Conservation (phyloP, 345 rosid genomes). For the Pistacia atlantica region DNA sequence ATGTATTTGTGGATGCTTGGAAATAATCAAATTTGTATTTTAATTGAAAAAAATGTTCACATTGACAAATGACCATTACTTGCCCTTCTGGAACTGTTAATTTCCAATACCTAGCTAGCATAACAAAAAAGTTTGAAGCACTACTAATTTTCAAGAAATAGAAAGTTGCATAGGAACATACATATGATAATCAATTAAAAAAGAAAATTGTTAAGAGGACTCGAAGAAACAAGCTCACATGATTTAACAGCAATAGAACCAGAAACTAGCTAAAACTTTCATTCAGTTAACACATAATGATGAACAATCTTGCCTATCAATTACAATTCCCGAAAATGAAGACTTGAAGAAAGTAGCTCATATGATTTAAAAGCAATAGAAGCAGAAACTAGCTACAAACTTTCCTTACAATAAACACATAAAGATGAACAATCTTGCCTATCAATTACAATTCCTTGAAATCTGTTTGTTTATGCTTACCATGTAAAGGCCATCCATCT, state of each 20-base stretch:
- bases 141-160: not conserved
- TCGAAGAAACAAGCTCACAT: no score
- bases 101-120: not conserved
- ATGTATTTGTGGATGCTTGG: not conserved
- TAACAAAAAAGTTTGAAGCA: not conserved
- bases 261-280: not conserved
- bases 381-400: constrained; percentile 2
- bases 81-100: no score
- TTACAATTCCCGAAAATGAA: no score
- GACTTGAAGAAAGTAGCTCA: not conserved
- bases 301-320: no score
- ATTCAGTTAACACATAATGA: no score
- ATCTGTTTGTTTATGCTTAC: not conserved
- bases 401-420: not conserved
- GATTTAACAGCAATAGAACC: not conserved
- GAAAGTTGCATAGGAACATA: not conserved
- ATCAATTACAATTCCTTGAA: not conserved
- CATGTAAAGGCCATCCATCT: constrained; percentile 1
- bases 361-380: not conserved
- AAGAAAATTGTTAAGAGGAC: no score
- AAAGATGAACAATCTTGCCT: not conserved
- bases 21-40: not conserved
- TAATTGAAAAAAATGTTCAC: not conserved
- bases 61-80: not conserved
- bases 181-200: not conserved